These are phyloP conservation scores for Avicennia marina DNA, from an alignment of 257 asterid species.

Conservation along the genomic window DNA sequence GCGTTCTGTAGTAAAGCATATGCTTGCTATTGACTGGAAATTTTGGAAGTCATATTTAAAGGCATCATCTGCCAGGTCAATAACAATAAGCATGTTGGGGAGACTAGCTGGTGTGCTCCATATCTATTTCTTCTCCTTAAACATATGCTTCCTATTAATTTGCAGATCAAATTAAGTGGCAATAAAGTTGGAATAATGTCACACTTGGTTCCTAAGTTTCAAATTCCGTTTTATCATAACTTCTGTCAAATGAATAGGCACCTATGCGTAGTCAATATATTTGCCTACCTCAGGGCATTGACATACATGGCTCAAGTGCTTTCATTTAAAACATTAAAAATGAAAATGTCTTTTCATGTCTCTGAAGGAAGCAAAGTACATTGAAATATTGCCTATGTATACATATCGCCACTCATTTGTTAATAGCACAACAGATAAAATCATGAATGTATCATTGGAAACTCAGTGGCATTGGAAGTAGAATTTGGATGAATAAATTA, in stretches of 20 bases:
- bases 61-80: conserved; percentile 65
- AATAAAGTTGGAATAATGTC: conserved; percentile 6
- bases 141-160: not conserved
- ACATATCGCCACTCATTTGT: not conserved
- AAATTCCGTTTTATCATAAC: conserved; percentile 8
- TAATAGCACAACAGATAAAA: not conserved
- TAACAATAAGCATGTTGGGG: conserved; percentile 69
- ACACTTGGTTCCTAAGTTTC: conserved; percentile 15
- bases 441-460: no score
- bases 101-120: conserved; percentile 53
- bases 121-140: conserved; percentile 7
- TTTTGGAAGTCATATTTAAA: conserved; percentile 74
- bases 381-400: not conserved
- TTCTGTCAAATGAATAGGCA: conserved; percentile 9
- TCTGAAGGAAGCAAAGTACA: not conserved
- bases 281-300: conserved; percentile 12
- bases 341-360: not conserved
- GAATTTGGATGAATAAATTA: conserved; percentile 1
- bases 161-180: not conserved
- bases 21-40: conserved; percentile 98
- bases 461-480: no score
- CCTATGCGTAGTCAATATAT: not conserved
- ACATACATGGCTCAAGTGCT: not conserved
- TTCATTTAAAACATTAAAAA: conserved; percentile 6
- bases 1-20: conserved; percentile 77